Conservation (phyloP, 2,329 filamentous ascomycete genomes). For the Talaromyces islandicus region DNA sequence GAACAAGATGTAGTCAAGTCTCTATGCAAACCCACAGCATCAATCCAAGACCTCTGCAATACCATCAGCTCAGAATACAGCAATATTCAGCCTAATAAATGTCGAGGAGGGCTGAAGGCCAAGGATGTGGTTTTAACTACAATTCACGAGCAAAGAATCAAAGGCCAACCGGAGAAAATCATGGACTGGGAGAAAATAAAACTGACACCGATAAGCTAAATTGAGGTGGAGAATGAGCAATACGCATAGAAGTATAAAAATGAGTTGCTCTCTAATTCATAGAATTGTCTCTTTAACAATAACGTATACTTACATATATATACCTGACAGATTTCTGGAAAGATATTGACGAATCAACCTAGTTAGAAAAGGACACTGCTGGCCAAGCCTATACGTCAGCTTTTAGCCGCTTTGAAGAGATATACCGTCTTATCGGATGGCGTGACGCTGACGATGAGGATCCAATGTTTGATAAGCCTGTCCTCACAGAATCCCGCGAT, state of each 20-base stretch:
- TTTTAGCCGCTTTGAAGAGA: slow-evolving; percentile 6
- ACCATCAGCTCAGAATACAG: background rate
- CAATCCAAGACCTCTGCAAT: background rate
- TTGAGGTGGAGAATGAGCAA: background rate
- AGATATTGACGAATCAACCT: slow-evolving; percentile 7
- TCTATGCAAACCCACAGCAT: background rate
- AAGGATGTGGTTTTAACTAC: background rate
- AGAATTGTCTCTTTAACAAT: too few relatives aligned
- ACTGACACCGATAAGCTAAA: background rate
- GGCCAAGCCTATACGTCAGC: background rate
- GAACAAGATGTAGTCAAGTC: slow-evolving; percentile 4
- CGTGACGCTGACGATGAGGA: background rate
- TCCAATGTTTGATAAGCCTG: background rate
- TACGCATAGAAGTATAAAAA: background rate
- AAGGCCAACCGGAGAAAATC: background rate
- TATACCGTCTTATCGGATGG: slow-evolving; percentile 9
- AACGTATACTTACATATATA: too few relatives aligned
- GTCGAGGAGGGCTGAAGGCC: background rate
- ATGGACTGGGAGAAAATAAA: slow-evolving; percentile 1
- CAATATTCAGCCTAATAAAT: background rate
- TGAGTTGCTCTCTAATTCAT: background rate
- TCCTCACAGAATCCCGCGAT: background rate
- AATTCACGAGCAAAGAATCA: background rate
- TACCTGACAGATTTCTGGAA: slow-evolving; percentile 2
- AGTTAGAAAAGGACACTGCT: background rate